Evolutionary conservation across 805 yeast genomes (phyloP), one percentile per base, ranked within the genome.

Genomic region (Cyberlindnera subsufficiens): DNA sequence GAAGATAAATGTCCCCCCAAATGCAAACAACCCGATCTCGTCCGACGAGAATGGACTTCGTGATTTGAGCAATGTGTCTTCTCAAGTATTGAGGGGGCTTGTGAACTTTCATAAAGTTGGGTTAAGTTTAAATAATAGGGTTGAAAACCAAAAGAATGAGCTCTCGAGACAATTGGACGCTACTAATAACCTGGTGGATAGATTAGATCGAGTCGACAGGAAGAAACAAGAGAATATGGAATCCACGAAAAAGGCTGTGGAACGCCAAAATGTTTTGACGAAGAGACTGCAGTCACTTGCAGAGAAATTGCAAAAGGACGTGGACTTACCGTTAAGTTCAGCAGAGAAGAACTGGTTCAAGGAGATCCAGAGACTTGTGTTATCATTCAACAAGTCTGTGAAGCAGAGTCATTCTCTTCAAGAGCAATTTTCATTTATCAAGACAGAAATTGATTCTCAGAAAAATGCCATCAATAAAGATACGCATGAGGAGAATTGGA

Each of bases 271-370:
- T 14, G 22, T 42, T 10, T 49, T 68, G 32, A 50, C 59, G 10
- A 49, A 57, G 5, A 67, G 75, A 35, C 54, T 61, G 36, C 52
- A 45, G 4, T 42, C 44, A 8, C 44, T 74, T 13, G 51, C 55
- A 8, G 51, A 57, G 4, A 59, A 47, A 10, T 39, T 72, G 5
- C 30, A 53, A 48, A 29, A 39, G 37, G 27, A 45, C 47, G 45
- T 40, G 34, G 59, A 64, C 6, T 40, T 58, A 14, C 64, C 69
- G 0, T 50, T 75, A 29, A 64, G 69, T 39, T 57, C 56, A 4
- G 55, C 65, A 10, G 82, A 77, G 52, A 58, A 60, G 40, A 56
- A 49, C 20, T 77, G 80, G 78, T 64, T 71, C 43, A 61, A 56
- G 29, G 78, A 73, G 50, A 58, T 76, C 8, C 63, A 59, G 35